phyloP scores from a whole-genome alignment of 768 basidiomycete species.

The Leucocoprinus leucothites region DNA sequence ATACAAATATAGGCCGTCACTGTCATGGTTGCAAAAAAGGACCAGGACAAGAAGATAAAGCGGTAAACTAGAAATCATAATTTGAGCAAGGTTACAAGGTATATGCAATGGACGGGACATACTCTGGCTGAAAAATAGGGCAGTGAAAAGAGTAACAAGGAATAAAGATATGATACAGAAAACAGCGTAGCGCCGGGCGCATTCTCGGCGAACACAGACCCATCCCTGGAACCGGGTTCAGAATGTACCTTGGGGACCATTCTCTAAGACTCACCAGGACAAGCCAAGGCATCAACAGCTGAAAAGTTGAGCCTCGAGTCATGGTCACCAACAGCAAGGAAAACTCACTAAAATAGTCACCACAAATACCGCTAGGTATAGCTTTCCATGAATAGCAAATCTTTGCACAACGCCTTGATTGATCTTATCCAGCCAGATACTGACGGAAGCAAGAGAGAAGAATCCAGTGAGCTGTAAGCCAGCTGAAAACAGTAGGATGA shows the following conservation, averaged over 20 bases:
- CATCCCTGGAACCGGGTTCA: conserved; percentile 37
- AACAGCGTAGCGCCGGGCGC: conserved; percentile 31
- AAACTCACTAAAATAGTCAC: conserved; percentile 36
- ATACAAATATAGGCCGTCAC: conserved; percentile 37
- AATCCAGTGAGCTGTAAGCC: conserved; percentile 46
- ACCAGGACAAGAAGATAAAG: conserved; percentile 40
- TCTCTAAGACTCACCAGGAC: conserved; percentile 29
- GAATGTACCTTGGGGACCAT: not conserved
- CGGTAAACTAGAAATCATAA: conserved; percentile 32
- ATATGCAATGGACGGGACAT: conserved; percentile 20
- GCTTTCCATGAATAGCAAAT: conserved; percentile 28
- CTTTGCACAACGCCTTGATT: conserved; percentile 30
- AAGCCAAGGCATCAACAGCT: conserved; percentile 48
- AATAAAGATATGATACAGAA: conserved; percentile 37
- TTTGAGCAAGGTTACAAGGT: too few relatives aligned
- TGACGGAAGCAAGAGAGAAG: conserved; percentile 43
- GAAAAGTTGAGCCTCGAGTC: not conserved
- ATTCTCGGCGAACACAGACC: conserved; percentile 45
- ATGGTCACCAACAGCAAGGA: not conserved
- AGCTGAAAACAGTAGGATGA: conserved; percentile 47
- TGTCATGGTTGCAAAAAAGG: conserved; percentile 47
- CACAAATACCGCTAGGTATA: conserved; percentile 42
- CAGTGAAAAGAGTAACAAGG: conserved; percentile 34
- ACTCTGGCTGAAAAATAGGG: conserved; percentile 43
- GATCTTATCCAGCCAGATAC: conserved; percentile 49